Evolutionary conservation across 2,329 filamentous ascomycete species (phyloP).

Genomic region (Sporothrix schenckii): DNA sequence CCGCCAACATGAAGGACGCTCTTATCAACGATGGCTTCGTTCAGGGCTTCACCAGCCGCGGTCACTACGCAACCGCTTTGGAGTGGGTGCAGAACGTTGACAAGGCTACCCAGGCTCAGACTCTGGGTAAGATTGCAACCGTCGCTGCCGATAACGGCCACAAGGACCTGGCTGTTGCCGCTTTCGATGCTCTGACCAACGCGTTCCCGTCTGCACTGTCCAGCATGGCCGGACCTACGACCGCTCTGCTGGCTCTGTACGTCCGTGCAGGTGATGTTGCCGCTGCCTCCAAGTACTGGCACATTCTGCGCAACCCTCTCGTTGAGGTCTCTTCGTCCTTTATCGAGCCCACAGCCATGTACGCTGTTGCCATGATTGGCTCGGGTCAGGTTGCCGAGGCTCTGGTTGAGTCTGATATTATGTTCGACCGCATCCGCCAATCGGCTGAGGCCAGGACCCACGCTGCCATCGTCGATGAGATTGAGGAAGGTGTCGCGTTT

Average conservation of each 20-base stretch:
- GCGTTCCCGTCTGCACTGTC: slow-evolving; percentile 64
- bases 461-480: slow-evolving; percentile 70
- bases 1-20: slow-evolving; percentile 67
- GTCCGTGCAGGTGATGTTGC: slow-evolving; percentile 79
- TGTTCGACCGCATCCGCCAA: slow-evolving; percentile 82
- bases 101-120: slow-evolving; percentile 59
- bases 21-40: slow-evolving; percentile 77
- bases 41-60: slow-evolving; percentile 71
- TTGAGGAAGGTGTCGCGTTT: slow-evolving; percentile 82
- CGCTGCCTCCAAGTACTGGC: slow-evolving; percentile 79
- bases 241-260: slow-evolving; percentile 80
- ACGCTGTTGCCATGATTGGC: slow-evolving; percentile 81
- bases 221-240: slow-evolving; percentile 30
- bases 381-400: slow-evolving; percentile 84
- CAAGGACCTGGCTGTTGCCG: slow-evolving; percentile 66
- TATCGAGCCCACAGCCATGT: slow-evolving; percentile 90
- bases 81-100: slow-evolving; percentile 69
- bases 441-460: slow-evolving; percentile 50
- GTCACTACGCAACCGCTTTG: slow-evolving; percentile 73
- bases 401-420: slow-evolving; percentile 74
- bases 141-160: slow-evolving; percentile 79
- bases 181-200: slow-evolving; percentile 62
- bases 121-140: slow-evolving; percentile 73
- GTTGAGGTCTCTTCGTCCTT: slow-evolving; percentile 64
- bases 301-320: slow-evolving; percentile 66